Base-by-base conservation (phyloP, 2,329 filamentous ascomycete species). In the Metarhizium guizhouense region DNA sequence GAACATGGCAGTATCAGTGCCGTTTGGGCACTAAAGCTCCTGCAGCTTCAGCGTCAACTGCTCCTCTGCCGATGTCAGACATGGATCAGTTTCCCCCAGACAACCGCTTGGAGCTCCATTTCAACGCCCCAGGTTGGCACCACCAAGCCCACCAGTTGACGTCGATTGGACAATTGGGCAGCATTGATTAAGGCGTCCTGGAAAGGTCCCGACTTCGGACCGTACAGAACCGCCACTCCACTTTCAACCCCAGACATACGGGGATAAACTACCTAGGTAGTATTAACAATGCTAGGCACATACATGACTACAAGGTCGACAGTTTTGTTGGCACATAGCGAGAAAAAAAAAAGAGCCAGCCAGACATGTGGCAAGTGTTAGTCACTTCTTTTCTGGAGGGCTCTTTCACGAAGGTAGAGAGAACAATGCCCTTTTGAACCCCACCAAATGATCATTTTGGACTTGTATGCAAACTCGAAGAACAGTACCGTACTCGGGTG, bases 161-260 rank as follows among this genome's bases (percentile, higher is more conserved):
- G 45, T 30, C 13, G 45, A 48, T 48, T 48, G 45, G 45, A 48
- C 45, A 51, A 34, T 51, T 38, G 42, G 42, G 42, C n/a, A 6
- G 16, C 14, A 42, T 13, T 45, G 16, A 11, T 20, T 3, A 45
- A 14, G n/a, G 40, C 10, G n/a, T 16, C n/a, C 4, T 20, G 16
- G 42, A 45, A 45, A 18, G n/a, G 34, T 18, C 52, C 52, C 45
- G 52, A 49, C 52, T 54, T 54, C 52, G 52, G 52, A 32, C 54
- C 54, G 54, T 30, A 38, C 54, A 49, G 43, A 53, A 50, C 54
- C 54, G 54, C 50, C 36, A 40, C 32, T 47, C 51, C 42, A 45
- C 51, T 40, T 32, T 16, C 13, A 25, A 51, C 49, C 32, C 49
- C 49, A 40, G 18, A 38, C 40, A 42, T 3, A 14, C 14, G 40